These are phyloP conservation scores for Aspergillus kassunensis DNA, from an alignment of 495 filamentous ascomycete genomes.

Conservation along the genomic window DNA sequence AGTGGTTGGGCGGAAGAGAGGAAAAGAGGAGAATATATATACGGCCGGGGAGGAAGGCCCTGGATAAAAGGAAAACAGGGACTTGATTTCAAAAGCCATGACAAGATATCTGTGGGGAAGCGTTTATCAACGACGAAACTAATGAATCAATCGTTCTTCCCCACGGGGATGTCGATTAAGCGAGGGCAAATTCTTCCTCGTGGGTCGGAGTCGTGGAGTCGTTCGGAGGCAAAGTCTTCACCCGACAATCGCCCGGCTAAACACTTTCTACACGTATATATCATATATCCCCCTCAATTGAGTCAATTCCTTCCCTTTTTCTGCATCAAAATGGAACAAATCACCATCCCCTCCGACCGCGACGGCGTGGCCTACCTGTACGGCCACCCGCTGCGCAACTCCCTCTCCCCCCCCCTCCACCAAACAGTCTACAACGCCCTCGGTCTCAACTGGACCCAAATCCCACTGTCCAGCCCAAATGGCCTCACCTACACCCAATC, in stretches of 20 bases:
- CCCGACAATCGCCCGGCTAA: slow-evolving; percentile 16
- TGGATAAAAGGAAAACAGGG: slow-evolving; percentile 2
- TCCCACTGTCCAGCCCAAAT: slow-evolving; percentile 42
- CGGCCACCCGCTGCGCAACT: slow-evolving; percentile 58
- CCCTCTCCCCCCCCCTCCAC: slow-evolving; percentile 68
- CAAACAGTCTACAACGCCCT: slow-evolving; percentile 58
- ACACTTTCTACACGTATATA: background rate
- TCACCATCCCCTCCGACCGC: slow-evolving; percentile 30
- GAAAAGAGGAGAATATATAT: background rate
- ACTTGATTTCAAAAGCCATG: background rate
- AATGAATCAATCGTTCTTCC: too few species aligned
- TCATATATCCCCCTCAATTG: background rate
- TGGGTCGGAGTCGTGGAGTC: background rate
- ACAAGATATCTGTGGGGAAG: background rate
- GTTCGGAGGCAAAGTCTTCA: slow-evolving; percentile 26
- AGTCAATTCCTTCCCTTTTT: too few species aligned
- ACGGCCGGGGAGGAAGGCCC: background rate
- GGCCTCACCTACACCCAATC: slow-evolving; percentile 37
- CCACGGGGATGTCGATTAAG: slow-evolving; percentile 18
- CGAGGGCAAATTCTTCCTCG: background rate
- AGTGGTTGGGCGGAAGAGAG: background rate
- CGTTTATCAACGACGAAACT: background rate
- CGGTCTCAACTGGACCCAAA: slow-evolving; percentile 58
- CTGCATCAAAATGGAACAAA: slow-evolving; percentile 33
- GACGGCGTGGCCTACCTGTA: slow-evolving; percentile 46